A percentile compares a stretch with the other conserved stretches of the same genome.
phyloP scores from a whole-genome alignment of 1,284 basidiomycete genomes.

The Phenoliferia sp. region DNA sequence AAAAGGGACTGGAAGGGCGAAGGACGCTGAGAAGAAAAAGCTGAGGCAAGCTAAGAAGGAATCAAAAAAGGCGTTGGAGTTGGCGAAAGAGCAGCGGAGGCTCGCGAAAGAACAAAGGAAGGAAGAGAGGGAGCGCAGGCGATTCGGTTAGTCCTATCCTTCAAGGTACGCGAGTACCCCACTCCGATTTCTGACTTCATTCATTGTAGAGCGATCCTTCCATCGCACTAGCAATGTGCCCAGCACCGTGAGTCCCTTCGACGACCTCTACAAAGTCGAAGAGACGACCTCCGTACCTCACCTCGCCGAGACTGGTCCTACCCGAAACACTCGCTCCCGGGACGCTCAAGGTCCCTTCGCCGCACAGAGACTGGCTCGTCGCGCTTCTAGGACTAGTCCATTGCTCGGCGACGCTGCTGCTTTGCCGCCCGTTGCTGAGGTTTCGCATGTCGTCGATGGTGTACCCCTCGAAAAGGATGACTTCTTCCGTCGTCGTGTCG shows the following conservation, averaged over 20 bases:
- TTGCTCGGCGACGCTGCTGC: too few relatives aligned
- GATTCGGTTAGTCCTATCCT: background rate
- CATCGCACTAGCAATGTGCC: background rate
- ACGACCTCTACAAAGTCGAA: background rate
- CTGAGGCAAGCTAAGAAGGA: background rate
- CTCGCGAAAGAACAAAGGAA: background rate
- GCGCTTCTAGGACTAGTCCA: background rate
- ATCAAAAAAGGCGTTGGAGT: background rate
- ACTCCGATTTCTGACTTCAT: too few relatives aligned
- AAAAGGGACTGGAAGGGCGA: background rate
- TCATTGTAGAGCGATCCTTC: background rate
- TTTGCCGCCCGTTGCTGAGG: background rate
- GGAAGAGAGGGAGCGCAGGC: background rate
- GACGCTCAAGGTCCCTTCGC: background rate
- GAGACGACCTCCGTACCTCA: too few relatives aligned
- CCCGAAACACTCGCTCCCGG: background rate
- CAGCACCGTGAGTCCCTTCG: background rate
- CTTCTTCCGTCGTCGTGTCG: background rate
- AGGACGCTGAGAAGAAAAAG: background rate
- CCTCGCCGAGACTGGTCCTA: background rate
- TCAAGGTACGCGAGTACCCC: too few relatives aligned
- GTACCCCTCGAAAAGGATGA: background rate
- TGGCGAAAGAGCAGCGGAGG: background rate
- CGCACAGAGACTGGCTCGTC: background rate
- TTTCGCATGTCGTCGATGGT: background rate